These are phyloP conservation scores for Metschnikowia aberdeeniae DNA, from an alignment of 805 yeast genomes.

Conservation along the genomic window DNA sequence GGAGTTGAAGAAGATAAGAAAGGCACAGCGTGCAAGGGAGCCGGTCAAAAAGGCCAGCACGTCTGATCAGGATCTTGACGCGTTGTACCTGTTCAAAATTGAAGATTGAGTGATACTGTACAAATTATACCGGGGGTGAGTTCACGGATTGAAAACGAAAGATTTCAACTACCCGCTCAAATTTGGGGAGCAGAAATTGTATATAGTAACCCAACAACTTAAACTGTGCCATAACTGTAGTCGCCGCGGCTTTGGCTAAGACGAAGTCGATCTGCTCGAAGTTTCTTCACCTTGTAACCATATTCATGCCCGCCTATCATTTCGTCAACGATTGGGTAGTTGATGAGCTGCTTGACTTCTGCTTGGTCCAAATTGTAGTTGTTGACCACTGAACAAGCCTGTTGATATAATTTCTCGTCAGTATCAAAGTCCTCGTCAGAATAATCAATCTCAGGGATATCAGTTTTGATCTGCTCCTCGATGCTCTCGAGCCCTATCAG, in stretches of 20 bases:
- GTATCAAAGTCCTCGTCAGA: conserved; percentile 33
- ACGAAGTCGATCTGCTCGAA: conserved; percentile 25
- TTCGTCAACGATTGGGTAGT: conserved; percentile 45
- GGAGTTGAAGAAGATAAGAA: conserved; percentile 16
- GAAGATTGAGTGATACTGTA: too few relatives aligned
- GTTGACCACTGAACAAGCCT: conserved; percentile 24
- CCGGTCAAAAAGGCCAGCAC: conserved; percentile 16
- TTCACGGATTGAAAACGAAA: too few relatives aligned
- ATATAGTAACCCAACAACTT: conserved; percentile 16
- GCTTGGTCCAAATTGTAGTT: conserved; percentile 25
- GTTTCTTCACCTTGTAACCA: conserved; percentile 39
- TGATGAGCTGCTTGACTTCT: conserved; percentile 32
- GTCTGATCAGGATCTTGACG: conserved; percentile 32
- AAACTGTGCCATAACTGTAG: conserved; percentile 16
- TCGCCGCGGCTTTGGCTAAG: conserved; percentile 1
- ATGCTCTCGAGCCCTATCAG: conserved; percentile 7
- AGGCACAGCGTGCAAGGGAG: conserved; percentile 16
- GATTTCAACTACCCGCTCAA: too few relatives aligned
- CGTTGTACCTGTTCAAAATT: conserved; percentile 38
- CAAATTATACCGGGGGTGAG: neutral
- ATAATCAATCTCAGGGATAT: conserved; percentile 24
- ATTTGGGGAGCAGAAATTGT: neutral
- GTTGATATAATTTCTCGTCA: conserved; percentile 33
- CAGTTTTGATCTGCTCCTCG: conserved; percentile 21
- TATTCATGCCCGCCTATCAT: conserved; percentile 34